Evolutionary conservation across 2,329 filamentous ascomycete species (phyloP).

Genomic region (Fusarium heterosporum): DNA sequence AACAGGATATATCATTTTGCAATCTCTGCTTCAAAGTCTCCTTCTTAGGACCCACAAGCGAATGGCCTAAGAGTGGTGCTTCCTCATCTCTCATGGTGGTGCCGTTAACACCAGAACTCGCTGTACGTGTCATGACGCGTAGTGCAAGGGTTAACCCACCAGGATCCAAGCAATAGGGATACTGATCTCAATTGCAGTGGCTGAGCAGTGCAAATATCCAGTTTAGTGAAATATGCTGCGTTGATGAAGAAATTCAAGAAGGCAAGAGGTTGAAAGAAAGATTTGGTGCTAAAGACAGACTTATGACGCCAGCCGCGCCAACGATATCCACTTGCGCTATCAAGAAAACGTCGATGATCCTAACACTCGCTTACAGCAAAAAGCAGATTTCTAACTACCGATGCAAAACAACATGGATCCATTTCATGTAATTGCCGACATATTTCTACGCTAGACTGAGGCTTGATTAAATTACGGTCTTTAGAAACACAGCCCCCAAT

Average conservation of each 20-base stretch:
- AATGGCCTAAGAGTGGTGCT: constrained; percentile 30
- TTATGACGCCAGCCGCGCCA: constrained; percentile 34
- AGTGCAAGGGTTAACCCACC: too few species aligned
- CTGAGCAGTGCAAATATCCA: neutral
- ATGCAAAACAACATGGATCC: neutral
- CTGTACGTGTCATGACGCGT: constrained; percentile 15
- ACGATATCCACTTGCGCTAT: constrained; percentile 29
- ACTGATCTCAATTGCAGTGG: neutral
- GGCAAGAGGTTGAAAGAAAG: constrained; percentile 28
- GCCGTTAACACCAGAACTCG: neutral
- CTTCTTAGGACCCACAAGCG: neutral
- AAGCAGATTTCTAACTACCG: neutral
- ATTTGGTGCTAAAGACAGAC: constrained; percentile 25
- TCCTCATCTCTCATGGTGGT: constrained; percentile 31
- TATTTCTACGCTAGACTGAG: neutral
- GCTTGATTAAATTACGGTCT: too few species aligned
- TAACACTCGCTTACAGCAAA: neutral
- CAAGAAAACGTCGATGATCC: constrained; percentile 21
- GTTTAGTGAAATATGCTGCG: neutral
- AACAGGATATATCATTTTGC: constrained; percentile 51
- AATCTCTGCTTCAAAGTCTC: constrained; percentile 19
- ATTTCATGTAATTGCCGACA: neutral
- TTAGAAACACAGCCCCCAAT: neutral
- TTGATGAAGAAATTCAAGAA: neutral
- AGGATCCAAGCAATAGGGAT: fast-evolving